A percentile compares a stretch with the other conserved stretches of the same genome.
Conservation (phyloP, 192 early-diverging fungal genomes). For the Linnemannia hyalina region DNA sequence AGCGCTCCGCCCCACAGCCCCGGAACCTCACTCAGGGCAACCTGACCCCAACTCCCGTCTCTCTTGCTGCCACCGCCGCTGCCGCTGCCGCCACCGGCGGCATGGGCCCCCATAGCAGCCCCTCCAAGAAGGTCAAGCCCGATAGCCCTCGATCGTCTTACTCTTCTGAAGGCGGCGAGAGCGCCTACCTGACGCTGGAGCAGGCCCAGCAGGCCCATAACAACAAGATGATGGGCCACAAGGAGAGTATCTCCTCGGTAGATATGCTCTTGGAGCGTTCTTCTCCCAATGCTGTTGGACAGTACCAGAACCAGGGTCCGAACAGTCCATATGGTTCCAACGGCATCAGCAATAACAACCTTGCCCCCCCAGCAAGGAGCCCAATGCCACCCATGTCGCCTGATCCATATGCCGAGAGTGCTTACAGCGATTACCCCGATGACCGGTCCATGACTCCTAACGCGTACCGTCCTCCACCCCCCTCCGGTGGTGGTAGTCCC, state of each 20-base stretch:
- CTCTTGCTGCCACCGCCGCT: background rate
- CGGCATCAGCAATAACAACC: slow-evolving; percentile 13
- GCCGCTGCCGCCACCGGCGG: background rate
- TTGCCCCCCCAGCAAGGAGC: background rate
- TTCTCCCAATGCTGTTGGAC: background rate
- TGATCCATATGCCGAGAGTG: slow-evolving; percentile 50
- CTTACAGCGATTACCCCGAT: slow-evolving; percentile 33
- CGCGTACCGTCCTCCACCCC: background rate
- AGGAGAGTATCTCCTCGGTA: slow-evolving; percentile 40
- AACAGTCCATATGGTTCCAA: background rate
- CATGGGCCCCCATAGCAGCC: background rate
- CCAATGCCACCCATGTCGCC: slow-evolving; percentile 12
- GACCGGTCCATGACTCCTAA: slow-evolving; percentile 30
- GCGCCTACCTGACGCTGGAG: slow-evolving; percentile 35
- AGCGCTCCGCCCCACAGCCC: slow-evolving; percentile 28
- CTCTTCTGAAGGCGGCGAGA: slow-evolving; percentile 18
- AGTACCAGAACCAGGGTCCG: slow-evolving; percentile 3
- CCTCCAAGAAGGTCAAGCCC: background rate
- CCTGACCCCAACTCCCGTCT: slow-evolving; percentile 35
- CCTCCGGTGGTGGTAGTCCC: background rate
- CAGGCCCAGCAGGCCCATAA: slow-evolving; percentile 41
- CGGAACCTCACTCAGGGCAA: slow-evolving; percentile 39
- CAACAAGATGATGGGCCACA: slow-evolving; percentile 39
- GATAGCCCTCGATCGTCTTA: slow-evolving; percentile 27
- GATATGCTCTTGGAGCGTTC: slow-evolving; percentile 22